These are phyloP conservation scores for Irpex sp. DNA, from an alignment of 1,284 basidiomycete species.

Conservation along the genomic window DNA sequence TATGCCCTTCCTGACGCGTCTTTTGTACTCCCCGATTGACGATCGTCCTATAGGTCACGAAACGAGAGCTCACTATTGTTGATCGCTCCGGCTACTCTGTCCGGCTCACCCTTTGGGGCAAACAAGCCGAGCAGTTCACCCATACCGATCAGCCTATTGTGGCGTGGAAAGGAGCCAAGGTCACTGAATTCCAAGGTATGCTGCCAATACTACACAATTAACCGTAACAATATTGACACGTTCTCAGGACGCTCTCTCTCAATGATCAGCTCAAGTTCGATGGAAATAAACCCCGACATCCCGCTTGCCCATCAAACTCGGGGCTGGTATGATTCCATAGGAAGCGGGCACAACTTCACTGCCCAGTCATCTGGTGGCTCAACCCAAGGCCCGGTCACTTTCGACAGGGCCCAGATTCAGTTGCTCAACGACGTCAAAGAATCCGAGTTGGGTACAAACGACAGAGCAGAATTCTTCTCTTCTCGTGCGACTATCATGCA, in stretches of 20 bases:
- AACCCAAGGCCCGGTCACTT: slow-evolving; percentile 38
- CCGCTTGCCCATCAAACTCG: slow-evolving; percentile 81
- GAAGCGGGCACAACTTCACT: slow-evolving; percentile 62
- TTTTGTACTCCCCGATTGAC: background rate
- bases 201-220: slow-evolving; percentile 5
- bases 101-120: slow-evolving; percentile 94
- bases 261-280: slow-evolving; percentile 62
- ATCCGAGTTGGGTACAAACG: slow-evolving; percentile 71
- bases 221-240: slow-evolving; percentile 1
- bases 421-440: slow-evolving; percentile 84
- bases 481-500: slow-evolving; percentile 85
- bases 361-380: slow-evolving; percentile 54
- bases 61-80: slow-evolving; percentile 87
- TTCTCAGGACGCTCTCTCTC: slow-evolving; percentile 74
- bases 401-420: slow-evolving; percentile 71
- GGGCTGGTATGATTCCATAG: slow-evolving; percentile 88
- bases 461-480: slow-evolving; percentile 84
- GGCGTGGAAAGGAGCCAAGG: slow-evolving; percentile 94
- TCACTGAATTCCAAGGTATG: slow-evolving; percentile 89
- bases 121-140: slow-evolving; percentile 84
- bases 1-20: slow-evolving; percentile 28
- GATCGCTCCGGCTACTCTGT: slow-evolving; percentile 83
- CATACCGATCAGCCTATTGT: slow-evolving; percentile 64
- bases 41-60: slow-evolving; percentile 56
- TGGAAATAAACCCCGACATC: slow-evolving; percentile 88